Evolutionary conservation across 2,329 filamentous ascomycete genomes (phyloP).

Genomic region (Chrysosporium keratinophilum): DNA sequence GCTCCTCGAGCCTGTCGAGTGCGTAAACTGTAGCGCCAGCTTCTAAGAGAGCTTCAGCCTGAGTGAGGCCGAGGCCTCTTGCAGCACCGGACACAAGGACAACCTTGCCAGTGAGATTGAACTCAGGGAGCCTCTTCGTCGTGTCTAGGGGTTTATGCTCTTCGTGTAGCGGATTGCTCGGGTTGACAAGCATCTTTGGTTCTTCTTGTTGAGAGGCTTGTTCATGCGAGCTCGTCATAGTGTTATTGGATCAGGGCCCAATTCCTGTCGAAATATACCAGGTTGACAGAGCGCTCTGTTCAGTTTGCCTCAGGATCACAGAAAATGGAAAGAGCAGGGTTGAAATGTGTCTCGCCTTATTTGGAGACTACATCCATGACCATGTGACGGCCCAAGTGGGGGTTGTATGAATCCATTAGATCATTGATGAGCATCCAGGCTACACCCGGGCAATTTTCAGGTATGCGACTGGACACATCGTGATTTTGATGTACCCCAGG

Average conservation of each 20-base stretch:
- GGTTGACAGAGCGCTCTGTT: no score
- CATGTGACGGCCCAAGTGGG: neutral
- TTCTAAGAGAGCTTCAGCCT: slow-evolving; percentile 63
- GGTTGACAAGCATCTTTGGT: slow-evolving; percentile 3
- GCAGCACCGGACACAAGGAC: slow-evolving; percentile 62
- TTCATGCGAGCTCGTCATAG: neutral
- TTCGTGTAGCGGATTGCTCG: slow-evolving; percentile 21
- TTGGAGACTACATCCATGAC: neutral
- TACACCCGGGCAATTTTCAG: no score
- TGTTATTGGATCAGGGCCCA: neutral
- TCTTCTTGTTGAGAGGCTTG: neutral
- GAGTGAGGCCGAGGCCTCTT: slow-evolving; percentile 60
- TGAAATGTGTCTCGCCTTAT: neutral
- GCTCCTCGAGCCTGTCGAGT: slow-evolving; percentile 26
- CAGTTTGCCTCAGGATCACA: no score
- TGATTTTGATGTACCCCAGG: neutral
- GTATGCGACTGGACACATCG: neutral
- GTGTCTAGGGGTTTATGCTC: slow-evolving; percentile 20
- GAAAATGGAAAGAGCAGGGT: no score
- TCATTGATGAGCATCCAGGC: neutral
- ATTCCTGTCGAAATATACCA: no score
- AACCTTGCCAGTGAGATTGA: slow-evolving; percentile 60
- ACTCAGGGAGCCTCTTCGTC: slow-evolving; percentile 52
- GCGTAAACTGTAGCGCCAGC: slow-evolving; percentile 52
- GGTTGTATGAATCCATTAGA: neutral